These are phyloP conservation scores for Komagataella ulmi DNA, from an alignment of 805 yeast species.

Conservation along the genomic window DNA sequence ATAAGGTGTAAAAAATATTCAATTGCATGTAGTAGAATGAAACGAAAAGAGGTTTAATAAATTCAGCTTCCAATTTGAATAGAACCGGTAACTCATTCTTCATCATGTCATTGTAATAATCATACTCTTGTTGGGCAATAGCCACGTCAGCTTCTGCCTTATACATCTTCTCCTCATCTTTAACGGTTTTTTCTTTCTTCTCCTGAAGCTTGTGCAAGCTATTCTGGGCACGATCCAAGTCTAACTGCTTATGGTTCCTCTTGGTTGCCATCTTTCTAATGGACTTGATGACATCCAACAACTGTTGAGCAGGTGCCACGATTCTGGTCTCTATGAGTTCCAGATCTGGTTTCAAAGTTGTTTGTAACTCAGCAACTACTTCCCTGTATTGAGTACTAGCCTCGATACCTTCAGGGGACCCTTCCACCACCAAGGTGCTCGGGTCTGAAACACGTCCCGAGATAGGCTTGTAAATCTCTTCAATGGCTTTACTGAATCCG, in stretches of 20 bases:
- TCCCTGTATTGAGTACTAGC: constrained; percentile 89
- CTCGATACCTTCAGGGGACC: constrained; percentile 91
- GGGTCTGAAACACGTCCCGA: constrained; percentile 90
- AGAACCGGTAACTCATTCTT: constrained; percentile 81
- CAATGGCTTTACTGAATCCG: constrained; percentile 91
- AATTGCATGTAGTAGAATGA: constrained; percentile 95
- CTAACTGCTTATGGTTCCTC: constrained; percentile 91
- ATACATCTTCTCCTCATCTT: constrained; percentile 87
- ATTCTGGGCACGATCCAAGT: constrained; percentile 75
- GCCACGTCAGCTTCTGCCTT: constrained; percentile 81
- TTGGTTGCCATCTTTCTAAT: constrained; percentile 91
- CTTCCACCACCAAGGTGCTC: constrained; percentile 73
- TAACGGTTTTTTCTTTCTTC: constrained; percentile 72
- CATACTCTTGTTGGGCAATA: constrained; percentile 89
- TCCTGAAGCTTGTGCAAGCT: constrained; percentile 59
- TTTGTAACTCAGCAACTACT: constrained; percentile 77
- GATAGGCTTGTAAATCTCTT: constrained; percentile 92
- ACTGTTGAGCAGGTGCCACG: constrained; percentile 83
- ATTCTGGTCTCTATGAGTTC: constrained; percentile 84
- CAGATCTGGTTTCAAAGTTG: constrained; percentile 80
- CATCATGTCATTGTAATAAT: constrained; percentile 90
- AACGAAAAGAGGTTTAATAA: constrained; percentile 87
- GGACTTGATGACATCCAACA: constrained; percentile 65
- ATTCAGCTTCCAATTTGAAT: constrained; percentile 81
- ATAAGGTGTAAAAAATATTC: constrained; percentile 88